Base-by-base conservation (phyloP, 2,329 filamentous ascomycete genomes). In the Fulvia fulva region DNA sequence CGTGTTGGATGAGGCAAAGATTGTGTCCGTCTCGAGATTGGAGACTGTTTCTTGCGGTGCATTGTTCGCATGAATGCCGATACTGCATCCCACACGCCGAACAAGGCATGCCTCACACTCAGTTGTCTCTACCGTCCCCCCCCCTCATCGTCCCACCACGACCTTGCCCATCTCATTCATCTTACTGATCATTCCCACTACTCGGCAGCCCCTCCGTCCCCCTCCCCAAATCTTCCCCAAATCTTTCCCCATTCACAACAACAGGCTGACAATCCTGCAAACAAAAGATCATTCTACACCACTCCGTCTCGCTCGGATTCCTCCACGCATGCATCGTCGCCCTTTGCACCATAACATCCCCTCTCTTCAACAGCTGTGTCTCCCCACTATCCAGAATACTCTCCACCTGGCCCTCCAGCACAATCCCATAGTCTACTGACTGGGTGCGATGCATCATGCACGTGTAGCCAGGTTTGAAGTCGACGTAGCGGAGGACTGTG, bases 401-500 rank as follows among this genome's bases (percentile, higher is more conserved):
- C 58, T 73, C 71, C 8, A 75, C 66, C 45, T 63, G 50, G 8
- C 72, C 72, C 46, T 74, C 71, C 14, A 74, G 49, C 34, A 75
- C 71, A 45, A 75, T 73, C 19, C 72, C 72, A 51, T 73, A 74
- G 49, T 75, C 73, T 3, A 74, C 63, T 5, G 60, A 65, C 56
- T 72, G 70, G 9, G 73, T 75, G 11, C 72, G 66, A 53, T 75
- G 72, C 71, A 73, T 73, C 65, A 72, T 70, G 58, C 68, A 71
- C 2, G 57, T 62, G 55, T 71, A 73, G 1, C 62, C 63, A 0
- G 72, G 72, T 3, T 69, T 68, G 52, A 73, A 71, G 59, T 74
- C 72, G 9, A 74, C 71, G 25, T 70, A 72, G 5, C 78, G 74
- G 43, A 79, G 72, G 14, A 80, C 78, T 4, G 79, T 79, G 14